These are phyloP conservation scores for Emiliania huxleyi DNA, from an alignment of 78 protist genomes.

Conservation along the genomic window DNA sequence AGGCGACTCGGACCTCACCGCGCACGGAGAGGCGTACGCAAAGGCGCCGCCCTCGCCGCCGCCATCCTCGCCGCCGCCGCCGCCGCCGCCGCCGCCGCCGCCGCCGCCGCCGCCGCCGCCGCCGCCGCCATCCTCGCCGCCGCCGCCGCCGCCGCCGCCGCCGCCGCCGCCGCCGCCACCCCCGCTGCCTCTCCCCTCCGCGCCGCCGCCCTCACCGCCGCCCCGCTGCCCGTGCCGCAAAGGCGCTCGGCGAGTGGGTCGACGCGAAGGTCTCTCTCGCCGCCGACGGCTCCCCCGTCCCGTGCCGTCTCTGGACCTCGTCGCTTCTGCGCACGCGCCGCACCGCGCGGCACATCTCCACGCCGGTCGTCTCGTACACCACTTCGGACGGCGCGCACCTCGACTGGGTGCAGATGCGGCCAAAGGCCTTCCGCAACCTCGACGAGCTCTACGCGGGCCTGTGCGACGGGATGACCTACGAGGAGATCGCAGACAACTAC, in stretches of 20 bases:
- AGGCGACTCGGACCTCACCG: constrained; percentile 83
- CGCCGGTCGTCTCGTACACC: no score
- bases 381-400: no score
- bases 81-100: no score
- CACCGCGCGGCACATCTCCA: not conserved
- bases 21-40: not conserved
- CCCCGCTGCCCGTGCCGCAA: no score
- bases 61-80: no score
- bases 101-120: no score
- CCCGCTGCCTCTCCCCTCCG: no score
- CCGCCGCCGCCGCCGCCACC: no score
- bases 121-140: no score
- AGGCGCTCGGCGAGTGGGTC: not conserved
- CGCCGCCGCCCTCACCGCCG: no score
- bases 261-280: not conserved
- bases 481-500: constrained; percentile 61
- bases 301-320: constrained; percentile 7
- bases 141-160: no score
- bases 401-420: not conserved
- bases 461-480: constrained; percentile 92
- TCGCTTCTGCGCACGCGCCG: not conserved
- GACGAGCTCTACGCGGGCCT: constrained; percentile 91
- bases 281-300: not conserved
- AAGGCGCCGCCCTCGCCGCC: no score
- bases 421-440: constrained; percentile 6